Percentiles rank a stretch among this genome's conserved stretches.
Evolutionary conservation across 2,329 filamentous ascomycete species (phyloP).

Genomic region (Paecilomyces variotii): DNA sequence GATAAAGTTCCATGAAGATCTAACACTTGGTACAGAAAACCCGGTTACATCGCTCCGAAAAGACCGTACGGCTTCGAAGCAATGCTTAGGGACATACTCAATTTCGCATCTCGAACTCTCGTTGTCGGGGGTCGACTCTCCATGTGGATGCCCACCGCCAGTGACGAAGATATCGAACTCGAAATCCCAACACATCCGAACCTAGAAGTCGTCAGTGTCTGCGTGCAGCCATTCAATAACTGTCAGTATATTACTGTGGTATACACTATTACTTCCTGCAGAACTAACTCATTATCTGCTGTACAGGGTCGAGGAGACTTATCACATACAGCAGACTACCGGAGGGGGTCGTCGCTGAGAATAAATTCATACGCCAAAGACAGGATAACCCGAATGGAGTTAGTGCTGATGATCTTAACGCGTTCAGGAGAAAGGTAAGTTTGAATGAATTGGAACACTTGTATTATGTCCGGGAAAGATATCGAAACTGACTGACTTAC

Average conservation of each 20-base stretch:
- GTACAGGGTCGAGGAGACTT: constrained; percentile 71
- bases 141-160: constrained; percentile 96
- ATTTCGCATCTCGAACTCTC: constrained; percentile 68
- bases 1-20: constrained; percentile 1
- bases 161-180: constrained; percentile 68
- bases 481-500: background rate
- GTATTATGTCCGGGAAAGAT: background rate
- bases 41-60: constrained; percentile 76
- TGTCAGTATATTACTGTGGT: constrained; percentile 50
- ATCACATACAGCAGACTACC: constrained; percentile 73
- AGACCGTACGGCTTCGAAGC: constrained; percentile 84
- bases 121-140: constrained; percentile 72
- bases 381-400: constrained; percentile 29
- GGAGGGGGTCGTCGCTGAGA: constrained; percentile 40
- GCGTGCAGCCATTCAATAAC: constrained; percentile 81
- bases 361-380: constrained; percentile 24
- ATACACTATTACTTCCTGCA: background rate
- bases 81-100: constrained; percentile 82
- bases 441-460: background rate
- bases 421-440: constrained; percentile 50
- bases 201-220: constrained; percentile 65
- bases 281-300: background rate
- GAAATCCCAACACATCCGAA: constrained; percentile 67
- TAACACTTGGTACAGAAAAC: constrained; percentile 33
- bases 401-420: constrained; percentile 59